Percentiles rank a stretch among this genome's conserved stretches.
phyloP scores from a whole-genome alignment of 306 rosid species.

The Castanea sativa region DNA sequence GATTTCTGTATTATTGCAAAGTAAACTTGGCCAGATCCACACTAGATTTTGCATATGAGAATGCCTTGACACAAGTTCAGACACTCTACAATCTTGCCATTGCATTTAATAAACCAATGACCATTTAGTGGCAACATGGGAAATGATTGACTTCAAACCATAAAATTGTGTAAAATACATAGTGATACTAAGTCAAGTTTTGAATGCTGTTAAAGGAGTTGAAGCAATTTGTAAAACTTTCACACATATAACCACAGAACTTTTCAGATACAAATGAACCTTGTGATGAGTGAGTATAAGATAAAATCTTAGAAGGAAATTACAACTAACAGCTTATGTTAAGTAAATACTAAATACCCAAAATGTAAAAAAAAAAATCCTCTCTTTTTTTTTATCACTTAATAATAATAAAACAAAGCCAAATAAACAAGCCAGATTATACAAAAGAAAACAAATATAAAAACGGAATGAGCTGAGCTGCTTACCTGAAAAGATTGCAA shows the following conservation, averaged over 20 bases:
- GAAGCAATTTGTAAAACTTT: background rate
- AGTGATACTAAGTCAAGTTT: background rate
- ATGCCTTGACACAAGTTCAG: background rate
- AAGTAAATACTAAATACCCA: no score
- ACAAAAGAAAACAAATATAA: constrained; percentile 3
- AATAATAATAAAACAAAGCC: background rate
- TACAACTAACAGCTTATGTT: no score
- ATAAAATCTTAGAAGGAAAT: background rate
- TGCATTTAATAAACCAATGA: background rate
- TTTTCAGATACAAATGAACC: background rate
- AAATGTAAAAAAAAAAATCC: no score
- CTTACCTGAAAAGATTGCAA: constrained; percentile 46
- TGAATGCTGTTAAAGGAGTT: background rate
- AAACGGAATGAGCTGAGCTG: constrained; percentile 16
- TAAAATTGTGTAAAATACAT: background rate
- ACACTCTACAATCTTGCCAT: background rate
- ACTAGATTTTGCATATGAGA: background rate
- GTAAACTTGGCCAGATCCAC: background rate
- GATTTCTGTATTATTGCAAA: background rate
- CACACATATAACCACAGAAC: background rate
- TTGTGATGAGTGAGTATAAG: background rate
- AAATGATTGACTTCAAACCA: background rate
- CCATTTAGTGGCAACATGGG: background rate
- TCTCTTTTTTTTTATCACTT: background rate
- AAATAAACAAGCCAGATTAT: background rate